Evolutionary conservation across 2,329 filamentous ascomycete genomes (phyloP), one percentile per base, ranked within the genome.

Genomic region (Ceratocystis cacaofunesta): DNA sequence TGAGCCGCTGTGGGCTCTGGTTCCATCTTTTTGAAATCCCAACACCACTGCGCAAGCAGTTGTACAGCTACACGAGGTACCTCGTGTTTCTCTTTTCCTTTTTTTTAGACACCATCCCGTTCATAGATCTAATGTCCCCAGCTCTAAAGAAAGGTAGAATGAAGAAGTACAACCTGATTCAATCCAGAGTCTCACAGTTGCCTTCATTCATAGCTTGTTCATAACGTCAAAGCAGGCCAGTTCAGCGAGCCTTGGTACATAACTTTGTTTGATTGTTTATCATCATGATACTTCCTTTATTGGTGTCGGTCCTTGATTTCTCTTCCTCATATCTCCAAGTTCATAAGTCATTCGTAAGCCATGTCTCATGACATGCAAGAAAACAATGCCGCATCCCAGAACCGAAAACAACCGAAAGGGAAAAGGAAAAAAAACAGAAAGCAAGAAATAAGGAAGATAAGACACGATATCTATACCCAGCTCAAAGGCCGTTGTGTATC

Each of bases 401-500:
- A 30, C 44, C 17, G 7, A 22, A 62, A 44, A 25, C 61, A 36
- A 48, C 10, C 36, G 36, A 46, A 44, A 62, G 12, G 30, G 5
- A 63, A 32, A 48, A 50, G 5, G n/a, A 63, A 63, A 32, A 58
- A 44, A 62, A 15, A 32, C 30, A 62, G 25, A 62, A 62, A 62
- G n/a, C 32, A 43, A 41, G 32, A 48, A 17, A 52, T n/a, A 52
- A 52, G 48, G 46, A 17, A 52, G n/a, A n/a, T 6, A 19, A 52
- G 22, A 52, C 10, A 52, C n/a, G 2, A n/a, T 19, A 22, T n/a
- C 48, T 52, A 19, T 22, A n/a, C 48, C 48, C 48, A n/a, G 17
- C n/a, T 19, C 17, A 19, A 50, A 52, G n/a, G 22, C 48, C n/a
- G 6, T 52, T 25, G 48, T 52, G n/a, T 52, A 22, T 52, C 48